These are phyloP conservation scores for Microdochium trichocladiopsis DNA, from an alignment of 2,329 filamentous ascomycete genomes.

Conservation along the genomic window DNA sequence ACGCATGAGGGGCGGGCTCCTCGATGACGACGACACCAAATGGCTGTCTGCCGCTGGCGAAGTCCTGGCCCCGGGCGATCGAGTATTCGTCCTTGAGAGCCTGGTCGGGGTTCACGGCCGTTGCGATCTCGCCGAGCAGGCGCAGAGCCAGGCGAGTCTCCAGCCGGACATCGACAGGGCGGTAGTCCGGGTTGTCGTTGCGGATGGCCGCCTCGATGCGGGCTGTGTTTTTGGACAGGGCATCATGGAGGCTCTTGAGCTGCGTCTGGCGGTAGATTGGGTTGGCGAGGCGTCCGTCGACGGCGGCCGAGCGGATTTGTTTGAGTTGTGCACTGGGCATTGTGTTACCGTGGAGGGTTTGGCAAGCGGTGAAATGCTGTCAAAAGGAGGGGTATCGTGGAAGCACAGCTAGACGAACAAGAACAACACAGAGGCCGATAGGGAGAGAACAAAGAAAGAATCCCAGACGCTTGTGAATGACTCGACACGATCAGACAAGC, in stretches of 20 bases:
- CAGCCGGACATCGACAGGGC: conserved; percentile 21
- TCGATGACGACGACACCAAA: conserved; percentile 22
- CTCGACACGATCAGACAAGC: neutral
- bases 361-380: neutral
- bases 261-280: conserved; percentile 28
- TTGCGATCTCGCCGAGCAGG: conserved; percentile 19
- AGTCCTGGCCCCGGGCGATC: conserved; percentile 15
- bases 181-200: conserved; percentile 18
- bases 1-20: conserved; percentile 17
- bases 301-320: conserved; percentile 22
- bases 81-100: conserved; percentile 21
- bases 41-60: conserved; percentile 9
- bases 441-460: neutral
- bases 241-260: conserved; percentile 25
- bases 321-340: conserved; percentile 2
- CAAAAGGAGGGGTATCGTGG: neutral
- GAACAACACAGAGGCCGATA: neutral
- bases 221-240: conserved; percentile 17
- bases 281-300: conserved; percentile 29
- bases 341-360: neutral
- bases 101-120: conserved; percentile 15
- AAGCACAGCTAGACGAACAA: neutral
- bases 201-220: conserved; percentile 21
- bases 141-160: conserved; percentile 22
- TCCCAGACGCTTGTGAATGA: neutral